A percentile compares a stretch with the other conserved stretches of the same genome.
These are phyloP conservation scores for Phytophthora palmivora DNA, from an alignment of 352 stramenopile species.

Conservation along the genomic window DNA sequence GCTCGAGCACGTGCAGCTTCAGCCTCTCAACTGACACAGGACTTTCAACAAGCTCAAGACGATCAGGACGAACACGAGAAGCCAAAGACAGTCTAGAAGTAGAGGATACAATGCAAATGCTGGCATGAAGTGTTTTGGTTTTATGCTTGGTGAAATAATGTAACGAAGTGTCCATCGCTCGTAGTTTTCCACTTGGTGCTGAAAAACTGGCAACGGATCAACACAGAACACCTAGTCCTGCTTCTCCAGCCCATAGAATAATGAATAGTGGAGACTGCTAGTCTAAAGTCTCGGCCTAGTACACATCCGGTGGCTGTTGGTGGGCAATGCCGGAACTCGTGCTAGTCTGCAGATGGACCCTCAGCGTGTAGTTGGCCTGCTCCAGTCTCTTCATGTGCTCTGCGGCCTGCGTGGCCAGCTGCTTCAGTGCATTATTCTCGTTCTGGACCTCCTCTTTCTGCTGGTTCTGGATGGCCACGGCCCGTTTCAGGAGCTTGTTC, in stretches of 20 bases:
- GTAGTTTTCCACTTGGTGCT: constrained; percentile 4
- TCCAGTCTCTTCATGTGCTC: constrained; percentile 89
- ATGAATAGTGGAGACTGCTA: constrained; percentile 26
- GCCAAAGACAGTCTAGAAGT: constrained; percentile 16
- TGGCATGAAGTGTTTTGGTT: constrained; percentile 23
- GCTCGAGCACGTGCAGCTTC: constrained; percentile 66
- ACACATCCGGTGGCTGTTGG: constrained; percentile 74
- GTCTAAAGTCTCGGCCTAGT: constrained; percentile 45
- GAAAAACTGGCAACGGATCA: constrained; percentile 3
- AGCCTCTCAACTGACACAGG: constrained; percentile 62
- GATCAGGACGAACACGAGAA: constrained; percentile 13
- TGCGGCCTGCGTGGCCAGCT: constrained; percentile 74
- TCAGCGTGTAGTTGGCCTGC: constrained; percentile 88
- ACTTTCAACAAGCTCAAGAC: constrained; percentile 48
- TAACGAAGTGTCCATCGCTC: constrained; percentile 12
- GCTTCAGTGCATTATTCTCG: constrained; percentile 80
- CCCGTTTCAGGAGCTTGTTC: constrained; percentile 87
- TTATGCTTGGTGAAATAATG: constrained; percentile 34
- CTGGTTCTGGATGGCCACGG: constrained; percentile 88
- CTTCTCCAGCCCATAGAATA: constrained; percentile 31
- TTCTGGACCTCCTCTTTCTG: constrained; percentile 85
- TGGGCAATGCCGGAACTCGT: constrained; percentile 47
- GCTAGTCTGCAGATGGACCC: constrained; percentile 87
- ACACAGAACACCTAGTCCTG: constrained; percentile 31
- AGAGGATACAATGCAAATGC: constrained; percentile 19